phyloP scores from a whole-genome alignment of 495 filamentous ascomycete species.

The Sphaerosporella brunnea region DNA sequence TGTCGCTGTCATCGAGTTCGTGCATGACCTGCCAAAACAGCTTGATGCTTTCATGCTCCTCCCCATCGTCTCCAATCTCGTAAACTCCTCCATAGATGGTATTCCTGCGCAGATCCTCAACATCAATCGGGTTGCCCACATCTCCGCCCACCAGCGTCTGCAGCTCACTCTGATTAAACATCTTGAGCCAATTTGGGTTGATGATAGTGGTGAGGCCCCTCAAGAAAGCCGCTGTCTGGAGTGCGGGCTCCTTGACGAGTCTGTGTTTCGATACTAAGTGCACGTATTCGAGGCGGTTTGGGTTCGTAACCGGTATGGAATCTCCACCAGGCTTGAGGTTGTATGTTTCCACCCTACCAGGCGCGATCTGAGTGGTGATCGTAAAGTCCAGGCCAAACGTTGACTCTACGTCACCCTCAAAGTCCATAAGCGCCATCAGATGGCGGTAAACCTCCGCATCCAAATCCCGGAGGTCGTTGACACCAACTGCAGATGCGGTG shows the following conservation, averaged over 20 bases:
- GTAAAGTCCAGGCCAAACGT: slow-evolving; percentile 78
- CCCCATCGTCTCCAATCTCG: slow-evolving; percentile 62
- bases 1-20: slow-evolving; percentile 50
- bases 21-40: slow-evolving; percentile 90
- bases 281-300: slow-evolving; percentile 85
- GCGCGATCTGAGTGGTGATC: slow-evolving; percentile 57
- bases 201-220: slow-evolving; percentile 74
- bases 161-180: slow-evolving; percentile 94
- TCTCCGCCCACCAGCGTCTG: slow-evolving; percentile 86
- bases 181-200: slow-evolving; percentile 77
- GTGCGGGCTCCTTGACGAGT: slow-evolving; percentile 54
- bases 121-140: slow-evolving; percentile 54
- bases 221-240: slow-evolving; percentile 75
- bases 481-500: slow-evolving; percentile 48
- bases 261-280: slow-evolving; percentile 76
- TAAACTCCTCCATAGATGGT: slow-evolving; percentile 83
- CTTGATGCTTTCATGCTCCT: slow-evolving; percentile 66
- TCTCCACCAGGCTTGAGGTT: slow-evolving; percentile 61
- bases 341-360: slow-evolving; percentile 43
- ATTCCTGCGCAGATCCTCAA: slow-evolving; percentile 71
- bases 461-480: slow-evolving; percentile 85
- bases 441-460: slow-evolving; percentile 91
- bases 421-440: slow-evolving; percentile 71
- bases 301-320: slow-evolving; percentile 67
- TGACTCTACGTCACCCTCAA: slow-evolving; percentile 57